Evolutionary conservation across 2,329 filamentous ascomycete species (phyloP), one percentile per base, ranked within the genome.

Genomic region (Cladosporium sp.): DNA sequence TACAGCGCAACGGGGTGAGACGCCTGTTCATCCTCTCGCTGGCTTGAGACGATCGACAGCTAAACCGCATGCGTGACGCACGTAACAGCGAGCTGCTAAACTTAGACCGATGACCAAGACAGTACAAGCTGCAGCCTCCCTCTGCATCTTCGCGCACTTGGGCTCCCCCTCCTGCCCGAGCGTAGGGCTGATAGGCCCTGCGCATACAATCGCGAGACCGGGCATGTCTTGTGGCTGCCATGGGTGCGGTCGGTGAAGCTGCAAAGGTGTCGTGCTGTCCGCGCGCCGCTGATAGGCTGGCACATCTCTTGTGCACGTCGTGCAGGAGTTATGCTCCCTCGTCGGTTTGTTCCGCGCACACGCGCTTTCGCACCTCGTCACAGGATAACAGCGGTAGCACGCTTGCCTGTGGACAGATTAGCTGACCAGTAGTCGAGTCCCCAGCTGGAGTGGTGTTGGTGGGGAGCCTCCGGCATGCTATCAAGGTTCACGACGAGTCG

Each of bases 81-180:
- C 25, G 43, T 47, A 47, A 47, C 38, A 43, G 52, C 42, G 54
- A 37, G 34, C 17, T 49, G 25, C 55, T 58, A 58, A 36, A 43
- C 47, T 51, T 58, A 52, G 55, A 20, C 37, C 55, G 55, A 58
- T 58, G 47, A 58, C 55, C 55, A 58, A 58, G 49, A 58, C 25
- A 51, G 55, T 37, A 51, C 34, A 30, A 34, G 47, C 30, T 50
- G 47, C 47, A 50, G 47, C 25, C 30, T 50, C 17, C 22, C 17
- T 47, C 17, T 40, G 37, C 42, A 39, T 36, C 39, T 19, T 36
- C n/a, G 47, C 55, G 55, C 55, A 20, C n/a, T 42, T 42, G 38
- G 20, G 47, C 49, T 58, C 15, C 47, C 37, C 42, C 22, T 39
- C 54, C 38, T 34, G 42, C n/a, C 8, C 38, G 19, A 42, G 19